Percentiles rank a stretch among this genome's conserved stretches.
These are phyloP conservation scores for Trichoderma sp. DNA, from an alignment of 2,329 filamentous ascomycete genomes.

Conservation along the genomic window DNA sequence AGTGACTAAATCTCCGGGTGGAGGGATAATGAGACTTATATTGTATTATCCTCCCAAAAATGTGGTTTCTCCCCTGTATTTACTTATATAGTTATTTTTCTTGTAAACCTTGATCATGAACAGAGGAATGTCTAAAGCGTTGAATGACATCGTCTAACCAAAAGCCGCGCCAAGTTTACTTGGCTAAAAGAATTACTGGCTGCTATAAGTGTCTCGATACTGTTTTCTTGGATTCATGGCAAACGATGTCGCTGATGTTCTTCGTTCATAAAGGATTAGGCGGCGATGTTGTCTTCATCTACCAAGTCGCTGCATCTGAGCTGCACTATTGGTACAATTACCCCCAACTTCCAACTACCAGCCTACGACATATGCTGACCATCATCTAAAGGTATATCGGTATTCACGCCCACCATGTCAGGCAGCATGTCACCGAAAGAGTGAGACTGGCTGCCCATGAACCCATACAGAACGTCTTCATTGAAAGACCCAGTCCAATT, in stretches of 20 bases:
- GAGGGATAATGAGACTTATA: background rate
- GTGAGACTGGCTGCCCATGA: background rate
- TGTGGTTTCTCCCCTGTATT: background rate
- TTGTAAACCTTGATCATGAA: background rate
- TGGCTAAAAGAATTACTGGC: background rate
- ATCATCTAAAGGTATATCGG: background rate
- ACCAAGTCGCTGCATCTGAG: background rate
- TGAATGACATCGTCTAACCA: background rate
- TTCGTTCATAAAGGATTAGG: background rate
- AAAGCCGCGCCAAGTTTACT: background rate
- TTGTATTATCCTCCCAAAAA: background rate
- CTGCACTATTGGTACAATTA: background rate
- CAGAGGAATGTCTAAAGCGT: fast-evolving
- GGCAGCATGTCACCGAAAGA: background rate
- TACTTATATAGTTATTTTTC: background rate
- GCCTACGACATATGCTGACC: background rate
- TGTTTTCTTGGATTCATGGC: background rate
- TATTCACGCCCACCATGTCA: background rate
- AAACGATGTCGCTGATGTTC: background rate
- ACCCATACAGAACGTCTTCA: background rate
- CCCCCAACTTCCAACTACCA: background rate
- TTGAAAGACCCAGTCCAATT: background rate
- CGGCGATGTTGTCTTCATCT: background rate
- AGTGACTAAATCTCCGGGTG: background rate
- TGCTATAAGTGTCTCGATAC: background rate